Evolutionary conservation across 495 filamentous ascomycete genomes (phyloP).

Genomic region (Lepraria neglecta): DNA sequence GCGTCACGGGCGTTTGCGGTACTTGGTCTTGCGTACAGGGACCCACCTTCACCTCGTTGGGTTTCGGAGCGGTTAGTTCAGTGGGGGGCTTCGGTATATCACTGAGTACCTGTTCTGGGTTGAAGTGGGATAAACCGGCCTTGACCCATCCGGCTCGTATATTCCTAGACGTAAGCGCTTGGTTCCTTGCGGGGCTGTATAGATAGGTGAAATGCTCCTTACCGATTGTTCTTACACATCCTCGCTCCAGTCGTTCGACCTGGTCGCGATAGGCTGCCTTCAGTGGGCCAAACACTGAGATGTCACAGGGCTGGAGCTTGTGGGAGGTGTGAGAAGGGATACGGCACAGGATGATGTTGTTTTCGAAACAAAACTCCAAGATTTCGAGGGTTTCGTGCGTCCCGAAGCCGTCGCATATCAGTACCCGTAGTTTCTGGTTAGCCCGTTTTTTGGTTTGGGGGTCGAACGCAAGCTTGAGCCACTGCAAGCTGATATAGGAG

Average conservation of each 20-base stretch:
- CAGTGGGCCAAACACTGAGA: slow-evolving; percentile 18
- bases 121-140: slow-evolving; percentile 32
- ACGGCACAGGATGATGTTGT: slow-evolving; percentile 21
- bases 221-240: slow-evolving; percentile 29
- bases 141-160: too few species aligned
- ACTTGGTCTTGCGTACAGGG: slow-evolving; percentile 8
- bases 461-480: background rate
- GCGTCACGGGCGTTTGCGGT: slow-evolving; percentile 28
- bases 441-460: slow-evolving; percentile 17
- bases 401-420: slow-evolving; percentile 29
- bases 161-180: slow-evolving; percentile 33
- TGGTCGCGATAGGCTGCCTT: slow-evolving; percentile 26
- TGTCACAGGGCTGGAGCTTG: too few species aligned
- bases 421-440: slow-evolving; percentile 20
- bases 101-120: slow-evolving; percentile 34
- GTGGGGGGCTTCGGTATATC: slow-evolving; percentile 26
- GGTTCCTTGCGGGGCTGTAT: slow-evolving; percentile 32
- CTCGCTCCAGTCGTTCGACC: slow-evolving; percentile 25
- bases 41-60: slow-evolving; percentile 14
- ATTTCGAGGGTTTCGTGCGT: slow-evolving; percentile 29
- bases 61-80: slow-evolving; percentile 27
- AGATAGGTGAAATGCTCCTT: slow-evolving; percentile 27
- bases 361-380: slow-evolving; percentile 27
- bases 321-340: background rate
- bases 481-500: background rate